These are phyloP conservation scores for Penicillium sp. DNA, from an alignment of 2,329 filamentous ascomycete genomes.

Conservation along the genomic window DNA sequence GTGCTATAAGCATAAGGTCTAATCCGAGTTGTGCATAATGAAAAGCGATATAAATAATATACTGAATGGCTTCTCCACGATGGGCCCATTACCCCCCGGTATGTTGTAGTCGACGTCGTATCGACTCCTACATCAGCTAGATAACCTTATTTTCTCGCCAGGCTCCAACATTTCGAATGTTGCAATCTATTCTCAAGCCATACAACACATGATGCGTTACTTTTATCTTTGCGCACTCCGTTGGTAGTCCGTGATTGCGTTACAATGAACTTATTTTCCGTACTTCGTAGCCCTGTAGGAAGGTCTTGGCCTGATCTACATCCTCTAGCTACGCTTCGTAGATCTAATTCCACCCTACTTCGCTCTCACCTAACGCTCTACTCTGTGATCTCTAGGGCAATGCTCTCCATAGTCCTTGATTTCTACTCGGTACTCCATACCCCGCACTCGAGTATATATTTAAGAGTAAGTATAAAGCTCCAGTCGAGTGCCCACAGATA, in stretches of 20 bases:
- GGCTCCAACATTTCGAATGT: neutral
- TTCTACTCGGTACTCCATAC: too few relatives aligned
- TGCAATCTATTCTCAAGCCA: neutral
- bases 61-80: too few relatives aligned
- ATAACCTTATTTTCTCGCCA: neutral
- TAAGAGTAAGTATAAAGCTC: constrained; percentile 1
- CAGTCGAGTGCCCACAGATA: too few relatives aligned
- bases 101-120: neutral
- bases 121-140: neutral
- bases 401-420: too few relatives aligned
- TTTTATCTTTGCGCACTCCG: neutral
- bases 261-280: neutral
- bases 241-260: neutral
- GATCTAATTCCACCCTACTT: too few relatives aligned
- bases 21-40: too few relatives aligned
- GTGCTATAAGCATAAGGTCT: too few relatives aligned
- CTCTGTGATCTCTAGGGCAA: neutral
- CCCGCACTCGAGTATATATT: neutral
- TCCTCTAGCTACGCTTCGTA: neutral
- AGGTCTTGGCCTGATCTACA: neutral
- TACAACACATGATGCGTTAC: neutral
- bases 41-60: too few relatives aligned
- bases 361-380: too few relatives aligned
- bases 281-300: neutral
- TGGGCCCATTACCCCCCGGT: neutral